Evolutionary conservation across 2,329 filamentous ascomycete genomes (phyloP), one percentile per base, ranked within the genome.

Genomic region (Ilyonectria robusta): DNA sequence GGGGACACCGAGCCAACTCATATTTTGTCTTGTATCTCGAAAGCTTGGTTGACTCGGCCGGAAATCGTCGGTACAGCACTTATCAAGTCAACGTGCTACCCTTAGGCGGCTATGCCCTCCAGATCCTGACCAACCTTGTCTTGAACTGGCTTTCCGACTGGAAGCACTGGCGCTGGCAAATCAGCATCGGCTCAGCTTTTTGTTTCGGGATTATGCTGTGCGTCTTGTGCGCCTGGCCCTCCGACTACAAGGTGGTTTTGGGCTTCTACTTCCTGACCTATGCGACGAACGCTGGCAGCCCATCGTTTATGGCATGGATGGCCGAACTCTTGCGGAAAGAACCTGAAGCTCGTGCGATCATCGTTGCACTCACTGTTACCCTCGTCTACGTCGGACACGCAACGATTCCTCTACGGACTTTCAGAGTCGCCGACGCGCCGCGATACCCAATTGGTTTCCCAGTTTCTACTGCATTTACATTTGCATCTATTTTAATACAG

Each of bases 141-240:
- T 67, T 82, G 13, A 82, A 81, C 56, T 77, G 76, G 5, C 48
- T 82, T 0, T 80, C 79, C 0, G 80, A 82, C 61, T 77, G 76
- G 76, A 81, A 81, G 66, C 76, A 75, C 26, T 82, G 80, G 80
- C 76, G 80, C 8, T 82, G 80, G 80, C 80, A 82, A 64, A 75
- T 82, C 29, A 79, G 77, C 48, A 72, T 77, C 15, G 78, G 74
- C 15, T 76, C 76, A 1, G 75, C 76, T 0, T 69, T 73, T 0
- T 70, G 72, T 8, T 75, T 80, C 23, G 74, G 76, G 2, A 59
- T 81, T 10, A 76, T 79, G 56, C 72, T 81, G 1, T 70, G 75
- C 2, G 78, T 81, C 0, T 72, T 81, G 4, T 78, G 77, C 26
- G 76, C 66, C 0, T 81, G 80, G 78, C 79, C 80, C 0, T 68